Evolutionary conservation across 768 basidiomycete genomes (phyloP), one percentile per base, ranked within the genome.

Genomic region (Tylopilus felleus): DNA sequence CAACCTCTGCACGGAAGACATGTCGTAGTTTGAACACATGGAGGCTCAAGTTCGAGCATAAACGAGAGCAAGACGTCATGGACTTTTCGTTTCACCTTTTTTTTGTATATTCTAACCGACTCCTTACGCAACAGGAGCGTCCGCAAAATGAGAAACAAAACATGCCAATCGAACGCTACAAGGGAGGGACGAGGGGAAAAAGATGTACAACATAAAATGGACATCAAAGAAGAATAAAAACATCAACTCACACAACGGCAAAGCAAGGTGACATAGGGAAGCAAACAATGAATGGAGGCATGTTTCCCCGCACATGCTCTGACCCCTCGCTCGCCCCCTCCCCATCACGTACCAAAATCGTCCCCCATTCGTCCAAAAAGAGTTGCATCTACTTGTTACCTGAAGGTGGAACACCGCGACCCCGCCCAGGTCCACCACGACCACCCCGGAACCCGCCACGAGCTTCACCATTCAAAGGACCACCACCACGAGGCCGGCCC

Each of bases 401-500:
- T 3, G 65, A 58, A 41, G 61, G 64, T 49, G 67, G 65, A 13
- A 63, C 74, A 31, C 76, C 74, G 33, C 76, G 72, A 31, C 78
- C 76, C 46, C 78, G 74, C 14, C 74, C 71, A 41, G 74, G 71
- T 31, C 74, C 72, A 16, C 78, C 77, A 41, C 76, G 76, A 5
- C 77, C 74, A 3, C 75, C 77, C 31, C 75, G 74, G 60, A 75
- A 80, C 27, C 76, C 76, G 49, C 82, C 72, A 19, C 80, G 77
- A 35, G 57, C 47, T 23, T 75, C 73, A 5, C 79, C 78, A 22
- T 80, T 83, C 22, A 71, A 25, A 17, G 86, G 83, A 1, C 75
- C 74, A 29, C 84, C 86, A 39, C 86, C 84, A 17, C 88, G 78
- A 16, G 83, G 78, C 31, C 87, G 73, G 58, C 72, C 77, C 2